phyloP scores from a whole-genome alignment of 139 green algal species.

The Closterium sp. region DNA sequence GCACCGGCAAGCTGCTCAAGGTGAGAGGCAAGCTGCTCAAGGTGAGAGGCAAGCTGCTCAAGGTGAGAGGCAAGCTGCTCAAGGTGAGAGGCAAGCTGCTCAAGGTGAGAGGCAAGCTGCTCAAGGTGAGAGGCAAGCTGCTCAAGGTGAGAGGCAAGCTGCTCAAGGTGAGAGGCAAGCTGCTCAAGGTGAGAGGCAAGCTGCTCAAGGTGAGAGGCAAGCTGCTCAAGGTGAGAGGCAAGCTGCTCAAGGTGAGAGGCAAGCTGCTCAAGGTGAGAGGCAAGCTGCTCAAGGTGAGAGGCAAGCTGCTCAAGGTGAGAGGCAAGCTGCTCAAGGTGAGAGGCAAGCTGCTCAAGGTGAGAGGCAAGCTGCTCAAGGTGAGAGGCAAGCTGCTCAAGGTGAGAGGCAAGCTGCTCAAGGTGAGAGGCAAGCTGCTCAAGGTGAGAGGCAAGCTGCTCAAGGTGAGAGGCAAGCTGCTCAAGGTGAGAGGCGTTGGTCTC shows the following conservation, averaged over 20 bases:
- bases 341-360: conserved; percentile 68
- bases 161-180: too few species aligned
- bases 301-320: conserved; percentile 65
- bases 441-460: conserved; percentile 68
- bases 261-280: conserved; percentile 68
- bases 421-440: conserved; percentile 68
- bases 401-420: conserved; percentile 67
- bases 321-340: conserved; percentile 68
- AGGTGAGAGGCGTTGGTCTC: too few species aligned
- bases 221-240: too few species aligned
- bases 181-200: too few species aligned
- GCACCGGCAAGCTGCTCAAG: conserved; percentile 67
- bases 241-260: conserved; percentile 37
- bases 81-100: too few species aligned
- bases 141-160: too few species aligned
- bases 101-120: too few species aligned
- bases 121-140: too few species aligned
- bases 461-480: conserved; percentile 19
- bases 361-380: conserved; percentile 68
- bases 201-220: too few species aligned
- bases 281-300: conserved; percentile 65
- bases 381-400: conserved; percentile 68
- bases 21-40: conserved; percentile 9
- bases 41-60: too few species aligned
- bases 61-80: too few species aligned